phyloP scores from a whole-genome alignment of 148 eudicot genomes.

The Cornus controversa region DNA sequence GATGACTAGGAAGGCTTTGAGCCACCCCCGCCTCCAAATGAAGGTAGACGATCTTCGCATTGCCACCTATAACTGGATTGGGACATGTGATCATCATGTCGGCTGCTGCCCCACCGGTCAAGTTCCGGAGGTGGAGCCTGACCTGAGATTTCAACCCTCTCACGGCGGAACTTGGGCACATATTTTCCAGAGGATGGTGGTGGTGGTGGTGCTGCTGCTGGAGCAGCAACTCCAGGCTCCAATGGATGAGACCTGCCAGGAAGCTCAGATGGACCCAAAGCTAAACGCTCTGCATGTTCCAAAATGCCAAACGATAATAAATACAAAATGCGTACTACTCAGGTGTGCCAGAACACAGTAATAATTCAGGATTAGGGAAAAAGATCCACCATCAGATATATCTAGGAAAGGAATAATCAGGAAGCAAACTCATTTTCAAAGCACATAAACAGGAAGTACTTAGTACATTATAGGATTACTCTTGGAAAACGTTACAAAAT shows the following conservation, averaged over 20 bases:
- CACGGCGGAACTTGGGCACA: constrained; percentile 51
- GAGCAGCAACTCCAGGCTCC: constrained; percentile 33
- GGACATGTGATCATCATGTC: constrained; percentile 31
- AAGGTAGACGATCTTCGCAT: constrained; percentile 35
- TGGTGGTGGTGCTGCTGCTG: constrained; percentile 27
- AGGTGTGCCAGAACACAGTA: background rate
- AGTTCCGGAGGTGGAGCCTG: constrained; percentile 49
- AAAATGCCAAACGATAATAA: too few species aligned
- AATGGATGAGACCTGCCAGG: constrained; percentile 29
- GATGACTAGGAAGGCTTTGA: constrained; percentile 43
- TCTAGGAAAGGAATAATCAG: too few species aligned
- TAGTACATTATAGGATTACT: too few species aligned
- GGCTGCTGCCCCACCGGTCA: constrained; percentile 48
- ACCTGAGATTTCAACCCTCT: constrained; percentile 13
- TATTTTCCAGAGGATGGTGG: constrained; percentile 56
- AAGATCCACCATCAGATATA: background rate
- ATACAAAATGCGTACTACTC: too few species aligned
- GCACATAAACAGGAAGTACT: too few species aligned
- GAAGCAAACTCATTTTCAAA: too few species aligned
- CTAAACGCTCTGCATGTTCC: too few species aligned
- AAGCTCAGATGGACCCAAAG: constrained; percentile 33
- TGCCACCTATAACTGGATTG: constrained; percentile 55
- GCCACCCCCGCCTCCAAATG: constrained; percentile 28
- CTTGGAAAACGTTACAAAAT: too few species aligned
- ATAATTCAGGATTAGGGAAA: background rate